Evolutionary conservation across 2,329 filamentous ascomycete genomes (phyloP).

Genomic region (Penicillium sp.): DNA sequence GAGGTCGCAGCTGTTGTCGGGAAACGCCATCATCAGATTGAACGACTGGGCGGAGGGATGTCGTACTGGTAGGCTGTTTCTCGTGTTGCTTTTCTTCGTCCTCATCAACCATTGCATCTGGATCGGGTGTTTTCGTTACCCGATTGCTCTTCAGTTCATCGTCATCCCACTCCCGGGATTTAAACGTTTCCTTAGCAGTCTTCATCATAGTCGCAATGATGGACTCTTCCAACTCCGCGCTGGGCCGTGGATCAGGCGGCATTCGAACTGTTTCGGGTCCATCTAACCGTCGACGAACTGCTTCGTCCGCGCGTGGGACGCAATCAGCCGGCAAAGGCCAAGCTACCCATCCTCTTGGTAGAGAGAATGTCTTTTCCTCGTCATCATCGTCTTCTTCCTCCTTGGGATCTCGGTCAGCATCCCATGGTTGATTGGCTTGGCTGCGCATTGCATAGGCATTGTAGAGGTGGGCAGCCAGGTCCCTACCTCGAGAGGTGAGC

Average conservation of each 20-base stretch:
- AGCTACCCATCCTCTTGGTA: conserved; percentile 68
- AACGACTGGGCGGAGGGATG: conserved; percentile 29
- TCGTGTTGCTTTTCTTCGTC: conserved; percentile 18
- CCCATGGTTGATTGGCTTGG: conserved; percentile 29
- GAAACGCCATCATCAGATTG: conserved; percentile 35
- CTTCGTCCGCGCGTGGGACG: conserved; percentile 59
- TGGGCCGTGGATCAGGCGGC: conserved; percentile 49
- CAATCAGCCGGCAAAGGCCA: conserved; percentile 69
- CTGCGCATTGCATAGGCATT: conserved; percentile 69
- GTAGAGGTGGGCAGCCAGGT: conserved; percentile 75
- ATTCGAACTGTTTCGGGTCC: conserved; percentile 54
- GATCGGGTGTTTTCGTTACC: conserved; percentile 15
- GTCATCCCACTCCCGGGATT: conserved; percentile 37
- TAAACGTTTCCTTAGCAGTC: conserved; percentile 65
- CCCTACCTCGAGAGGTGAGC: conserved; percentile 59
- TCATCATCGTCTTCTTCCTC: conserved; percentile 10
- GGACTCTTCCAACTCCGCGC: conserved; percentile 65
- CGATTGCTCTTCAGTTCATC: conserved; percentile 7
- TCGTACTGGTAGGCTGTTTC: conserved; percentile 1
- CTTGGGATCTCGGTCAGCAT: conserved; percentile 9
- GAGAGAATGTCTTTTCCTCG: conserved; percentile 36
- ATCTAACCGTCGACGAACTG: conserved; percentile 49
- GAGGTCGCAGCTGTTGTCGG: conserved; percentile 62
- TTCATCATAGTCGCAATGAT: conserved; percentile 65
- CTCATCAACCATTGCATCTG: conserved; percentile 18